Percentiles rank a stretch among this genome's conserved stretches.
Conservation (phyloP, 345 rosid species). For the Schrenkiella parvula region DNA sequence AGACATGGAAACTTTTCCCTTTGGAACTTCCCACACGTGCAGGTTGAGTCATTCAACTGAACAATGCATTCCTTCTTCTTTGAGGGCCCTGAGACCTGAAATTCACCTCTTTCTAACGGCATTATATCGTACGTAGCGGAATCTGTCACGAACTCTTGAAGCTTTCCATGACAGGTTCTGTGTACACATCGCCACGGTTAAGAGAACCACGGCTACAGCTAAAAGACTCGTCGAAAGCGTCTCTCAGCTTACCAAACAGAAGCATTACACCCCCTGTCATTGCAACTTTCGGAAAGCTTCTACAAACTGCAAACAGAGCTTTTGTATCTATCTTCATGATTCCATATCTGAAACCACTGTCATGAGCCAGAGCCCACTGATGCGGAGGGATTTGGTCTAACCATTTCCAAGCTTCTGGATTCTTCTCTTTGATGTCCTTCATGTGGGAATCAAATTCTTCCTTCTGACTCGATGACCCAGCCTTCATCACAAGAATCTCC, state of each 20-base stretch:
- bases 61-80: neutral
- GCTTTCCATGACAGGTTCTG: neutral
- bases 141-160: neutral
- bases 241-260: neutral
- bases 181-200: neutral
- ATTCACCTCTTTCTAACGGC: neutral
- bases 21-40: conserved; percentile 4
- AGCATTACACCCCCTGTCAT: neutral
- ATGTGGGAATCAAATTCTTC: neutral
- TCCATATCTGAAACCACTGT: conserved; percentile 11
- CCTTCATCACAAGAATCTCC: neutral
- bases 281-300: neutral
- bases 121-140: neutral
- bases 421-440: neutral
- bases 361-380: conserved; percentile 14
- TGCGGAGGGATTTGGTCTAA: neutral
- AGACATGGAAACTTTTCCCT: neutral
- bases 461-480: neutral
- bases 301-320: neutral
- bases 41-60: neutral
- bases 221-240: neutral
- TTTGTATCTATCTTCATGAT: neutral
- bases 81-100: neutral
- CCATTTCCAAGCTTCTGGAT: conserved; percentile 8
- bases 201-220: neutral